Evolutionary conservation across 371 early-diverging fungal species (phyloP).

Genomic region (Capillidium rhysosporum): DNA sequence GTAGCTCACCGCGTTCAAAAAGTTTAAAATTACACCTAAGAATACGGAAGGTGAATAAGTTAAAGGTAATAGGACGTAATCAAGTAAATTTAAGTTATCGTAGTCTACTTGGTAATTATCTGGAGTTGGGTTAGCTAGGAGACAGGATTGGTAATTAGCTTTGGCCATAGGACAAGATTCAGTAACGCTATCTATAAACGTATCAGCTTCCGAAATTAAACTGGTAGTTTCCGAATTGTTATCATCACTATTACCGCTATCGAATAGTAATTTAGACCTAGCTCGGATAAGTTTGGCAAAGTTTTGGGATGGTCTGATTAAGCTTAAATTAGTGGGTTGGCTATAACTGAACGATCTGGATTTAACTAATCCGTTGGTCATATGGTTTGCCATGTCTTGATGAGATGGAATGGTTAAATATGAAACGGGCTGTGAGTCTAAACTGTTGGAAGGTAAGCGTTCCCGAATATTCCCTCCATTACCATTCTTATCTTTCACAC

Average conservation of each 20-base stretch:
- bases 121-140: neutral
- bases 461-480: too few relatives aligned
- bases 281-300: neutral
- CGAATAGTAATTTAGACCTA: neutral
- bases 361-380: too few relatives aligned
- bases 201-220: neutral
- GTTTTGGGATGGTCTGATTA: neutral
- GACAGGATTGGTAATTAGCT: too few relatives aligned
- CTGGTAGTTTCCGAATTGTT: neutral
- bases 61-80: neutral
- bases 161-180: too few relatives aligned
- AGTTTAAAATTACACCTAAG: slow-evolving; percentile 67
- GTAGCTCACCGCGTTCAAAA: slow-evolving; percentile 83
- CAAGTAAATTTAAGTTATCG: neutral
- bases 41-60: slow-evolving; percentile 53
- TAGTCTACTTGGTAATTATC: too few relatives aligned
- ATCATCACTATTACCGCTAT: neutral
- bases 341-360: too few relatives aligned
- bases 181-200: too few relatives aligned
- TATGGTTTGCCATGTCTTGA: too few relatives aligned
- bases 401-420: too few relatives aligned
- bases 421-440: too few relatives aligned
- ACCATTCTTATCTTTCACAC: too few relatives aligned
- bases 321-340: neutral
- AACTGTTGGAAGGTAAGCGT: too few relatives aligned